phyloP scores from a whole-genome alignment of 352 stramenopile species.

The Phytophthora agathidicida region DNA sequence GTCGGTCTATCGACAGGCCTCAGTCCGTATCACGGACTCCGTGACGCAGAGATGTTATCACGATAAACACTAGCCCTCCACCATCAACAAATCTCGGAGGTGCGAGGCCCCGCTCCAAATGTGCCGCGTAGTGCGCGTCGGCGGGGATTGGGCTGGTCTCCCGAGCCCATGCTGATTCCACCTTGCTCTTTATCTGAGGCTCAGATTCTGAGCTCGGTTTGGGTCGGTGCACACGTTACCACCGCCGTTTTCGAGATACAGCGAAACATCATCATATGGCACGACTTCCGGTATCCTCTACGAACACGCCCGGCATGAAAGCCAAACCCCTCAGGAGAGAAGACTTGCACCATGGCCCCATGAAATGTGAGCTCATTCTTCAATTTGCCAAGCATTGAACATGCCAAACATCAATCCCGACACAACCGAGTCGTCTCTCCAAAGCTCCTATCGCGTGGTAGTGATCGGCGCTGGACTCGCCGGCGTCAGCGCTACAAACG shows the following conservation, averaged over 20 bases:
- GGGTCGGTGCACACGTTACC: constrained; percentile 7
- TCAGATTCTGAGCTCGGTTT: background rate
- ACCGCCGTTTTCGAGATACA: background rate
- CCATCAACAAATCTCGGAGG: background rate
- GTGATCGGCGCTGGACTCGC: constrained; percentile 60
- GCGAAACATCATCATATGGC: constrained; percentile 31
- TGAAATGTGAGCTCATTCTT: constrained; percentile 34
- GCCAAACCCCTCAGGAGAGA: too few relatives aligned
- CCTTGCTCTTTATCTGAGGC: too few relatives aligned
- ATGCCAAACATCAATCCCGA: constrained; percentile 26
- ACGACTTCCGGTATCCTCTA: background rate
- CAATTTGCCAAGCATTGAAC: constrained; percentile 25
- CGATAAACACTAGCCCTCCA: too few relatives aligned
- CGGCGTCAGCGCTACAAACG: constrained; percentile 49
- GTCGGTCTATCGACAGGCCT: too few relatives aligned
- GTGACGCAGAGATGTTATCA: too few relatives aligned
- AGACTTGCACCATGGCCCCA: too few relatives aligned
- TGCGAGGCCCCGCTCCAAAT: background rate
- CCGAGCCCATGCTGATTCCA: too few relatives aligned
- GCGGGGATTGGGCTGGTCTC: too few relatives aligned
- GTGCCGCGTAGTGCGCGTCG: constrained; percentile 9
- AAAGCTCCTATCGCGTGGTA: constrained; percentile 41
- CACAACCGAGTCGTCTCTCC: constrained; percentile 12
- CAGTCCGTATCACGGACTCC: too few relatives aligned
- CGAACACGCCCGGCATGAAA: too few relatives aligned